Base-by-base conservation (phyloP, 2,329 filamentous ascomycete species). In the Teratosphaeria epicoccoides region DNA sequence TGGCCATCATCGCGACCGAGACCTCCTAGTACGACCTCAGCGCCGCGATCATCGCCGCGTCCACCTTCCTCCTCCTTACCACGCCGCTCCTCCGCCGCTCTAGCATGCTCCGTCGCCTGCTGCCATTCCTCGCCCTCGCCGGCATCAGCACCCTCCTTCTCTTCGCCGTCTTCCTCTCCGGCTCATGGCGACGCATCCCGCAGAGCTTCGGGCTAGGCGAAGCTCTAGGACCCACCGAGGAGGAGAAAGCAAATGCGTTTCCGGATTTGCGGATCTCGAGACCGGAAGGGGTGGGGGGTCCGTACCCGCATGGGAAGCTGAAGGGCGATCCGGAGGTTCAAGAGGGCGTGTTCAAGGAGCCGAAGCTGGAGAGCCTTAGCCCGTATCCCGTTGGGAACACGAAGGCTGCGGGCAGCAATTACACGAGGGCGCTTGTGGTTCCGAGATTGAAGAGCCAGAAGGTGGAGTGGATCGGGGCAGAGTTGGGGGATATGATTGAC, bases 361-460 rank as follows among this genome's bases (percentile, higher is more conserved):
- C 63, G 6, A 59, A 61, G 47, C 55, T 62, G 46, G 58, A 64
- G 25, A 50, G 54, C 24, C 54, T 50, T 46, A 59, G 55, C 28
- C 63, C 61, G 2, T 64, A 64, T 51, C 55, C 63, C n/a, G 28
- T 61, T 26, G 65, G 67, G 3, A 57, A 61, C 2, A 64, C 69
- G 6, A 73, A 75, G 52, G 71, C 75, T 0, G 57, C 69, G 0
- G 73, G 73, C 1, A 69, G 71, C 54, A 73, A 72, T 40, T 82
- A 80, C 59, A 77, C 76, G 2, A 76, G 75, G 24, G 71, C 68
- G 1, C 62, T 83, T 23, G 76, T 84, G 4, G 70, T 82, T 47
- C 73, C 79, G 1, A 72, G 73, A 46, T 73, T 73, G 22, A 73
- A 72, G 52, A 63, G 67, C 2, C 78, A 82, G 60, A 71, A 80